Percentiles rank a stretch among this genome's conserved stretches.
phyloP scores from a whole-genome alignment of 176 grass and related monocot genomes.

The Sorghum bicolor region DNA sequence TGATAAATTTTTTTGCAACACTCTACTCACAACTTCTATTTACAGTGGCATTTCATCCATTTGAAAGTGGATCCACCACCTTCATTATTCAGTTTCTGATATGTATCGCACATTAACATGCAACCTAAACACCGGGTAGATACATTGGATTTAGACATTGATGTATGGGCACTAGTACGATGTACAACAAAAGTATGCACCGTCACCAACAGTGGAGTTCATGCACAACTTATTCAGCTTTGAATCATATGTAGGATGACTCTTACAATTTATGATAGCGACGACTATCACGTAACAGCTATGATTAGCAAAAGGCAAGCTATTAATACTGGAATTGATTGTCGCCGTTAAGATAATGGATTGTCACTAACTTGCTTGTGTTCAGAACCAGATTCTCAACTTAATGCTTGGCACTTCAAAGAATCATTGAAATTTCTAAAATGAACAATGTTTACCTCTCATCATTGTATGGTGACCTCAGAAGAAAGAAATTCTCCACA shows the following conservation, averaged over 20 bases:
- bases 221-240: conserved; percentile 9
- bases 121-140: background rate
- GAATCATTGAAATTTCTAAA: background rate
- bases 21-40: background rate
- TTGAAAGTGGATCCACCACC: background rate
- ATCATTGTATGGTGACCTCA: conserved; percentile 18
- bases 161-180: background rate
- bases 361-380: background rate
- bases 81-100: background rate
- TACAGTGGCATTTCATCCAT: background rate
- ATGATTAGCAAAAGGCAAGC: background rate
- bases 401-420: background rate
- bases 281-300: background rate
- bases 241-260: background rate
- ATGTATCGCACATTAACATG: background rate
- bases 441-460: background rate
- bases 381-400: background rate
- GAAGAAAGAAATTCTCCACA: conserved; percentile 30
- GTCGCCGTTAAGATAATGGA: background rate
- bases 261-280: background rate
- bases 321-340: background rate
- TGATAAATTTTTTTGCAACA: background rate
- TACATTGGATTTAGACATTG: background rate
- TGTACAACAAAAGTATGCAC: background rate
- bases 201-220: background rate